Evolutionary conservation across 2,329 filamentous ascomycete genomes (phyloP), one percentile per base, ranked within the genome.

Genomic region (Botrytis squamosa): DNA sequence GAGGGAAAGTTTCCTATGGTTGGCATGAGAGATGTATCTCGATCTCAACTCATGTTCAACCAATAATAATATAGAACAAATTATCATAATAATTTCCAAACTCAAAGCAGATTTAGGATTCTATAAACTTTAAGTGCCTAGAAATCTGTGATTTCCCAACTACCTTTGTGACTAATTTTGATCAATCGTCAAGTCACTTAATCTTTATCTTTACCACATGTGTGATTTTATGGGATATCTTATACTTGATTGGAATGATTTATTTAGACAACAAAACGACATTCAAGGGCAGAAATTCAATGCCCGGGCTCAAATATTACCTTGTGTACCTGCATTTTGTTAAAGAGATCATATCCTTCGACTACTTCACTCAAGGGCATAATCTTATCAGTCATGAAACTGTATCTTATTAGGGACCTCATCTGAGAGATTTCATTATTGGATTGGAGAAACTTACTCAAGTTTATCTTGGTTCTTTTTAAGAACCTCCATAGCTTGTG

Each of bases 301-400:
- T 78, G 75, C 57, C 76, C 77, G 22, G 75, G 76, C 22, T 86
- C 86, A 79, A 93, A 93, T 25, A 93, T 86, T 22, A 94, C 90
- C 84, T 94, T 93, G 78, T 93, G 91, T 33, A 87, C 91, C 82
- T 91, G 88, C 88, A 91, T 92, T 76, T 90, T 87, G 80, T 93
- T 89, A 80, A 93, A 94, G 40, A 93, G 83, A 14, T 91, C 87
- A 79, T 93, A 94, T 60, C 89, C 92, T 79, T 91, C 87, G 4
- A 88, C 86, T 0, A 91, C 92, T 71, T 91, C 84, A 8, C 85
- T 85, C 59, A 93, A 84, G 2, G 91, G 90, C 90, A 93, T 92
- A 77, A 93, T 87, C 77, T 92, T 90, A 75, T 93, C 90, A 67
- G 91, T 90, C 91, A 94, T 93, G 83, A 94, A 94, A 73, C 91